These are phyloP conservation scores for Filobasidium wieringae DNA, from an alignment of 768 basidiomycete species.

Conservation along the genomic window DNA sequence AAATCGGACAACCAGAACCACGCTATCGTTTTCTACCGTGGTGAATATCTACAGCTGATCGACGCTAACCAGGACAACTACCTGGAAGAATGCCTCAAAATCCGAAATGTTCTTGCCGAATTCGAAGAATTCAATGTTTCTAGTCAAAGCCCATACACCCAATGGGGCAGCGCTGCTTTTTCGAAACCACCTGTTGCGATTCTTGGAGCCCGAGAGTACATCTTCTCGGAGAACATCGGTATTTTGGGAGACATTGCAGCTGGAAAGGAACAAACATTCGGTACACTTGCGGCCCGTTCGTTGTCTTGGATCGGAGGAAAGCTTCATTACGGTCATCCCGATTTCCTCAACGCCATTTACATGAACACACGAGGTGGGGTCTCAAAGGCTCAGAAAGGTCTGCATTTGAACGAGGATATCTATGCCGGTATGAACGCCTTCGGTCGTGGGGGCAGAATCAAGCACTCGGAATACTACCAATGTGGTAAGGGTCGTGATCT, in stretches of 20 bases:
- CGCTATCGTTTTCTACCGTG: conserved; percentile 97
- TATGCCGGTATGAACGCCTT: conserved; percentile 99
- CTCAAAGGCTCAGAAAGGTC: conserved; percentile 96
- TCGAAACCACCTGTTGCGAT: conserved; percentile 83
- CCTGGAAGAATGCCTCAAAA: conserved; percentile 98
- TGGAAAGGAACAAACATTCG: conserved; percentile 98
- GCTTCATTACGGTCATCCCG: conserved; percentile 96
- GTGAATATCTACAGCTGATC: conserved; percentile 97
- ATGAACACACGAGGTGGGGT: conserved; percentile 98
- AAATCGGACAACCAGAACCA: conserved; percentile 99
- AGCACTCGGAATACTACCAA: conserved; percentile 98
- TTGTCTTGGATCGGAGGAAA: conserved; percentile 98
- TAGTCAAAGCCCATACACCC: conserved; percentile 79
- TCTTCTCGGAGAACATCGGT: conserved; percentile 99
- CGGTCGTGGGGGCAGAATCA: conserved; percentile 91
- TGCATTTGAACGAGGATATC: conserved; percentile 99
- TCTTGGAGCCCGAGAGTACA: conserved; percentile 97
- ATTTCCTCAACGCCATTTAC: conserved; percentile 94
- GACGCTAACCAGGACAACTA: conserved; percentile 99
- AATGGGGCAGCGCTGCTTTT: conserved; percentile 81
- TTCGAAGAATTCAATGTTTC: conserved; percentile 87
- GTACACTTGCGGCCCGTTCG: conserved; percentile 87
- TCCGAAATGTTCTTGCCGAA: conserved; percentile 92
- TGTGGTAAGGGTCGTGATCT: conserved; percentile 98
- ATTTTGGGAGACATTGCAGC: conserved; percentile 96